Evolutionary conservation across 306 rosid species (phyloP), one percentile per base, ranked within the genome.

Genomic region (Ceratonia siliqua): DNA sequence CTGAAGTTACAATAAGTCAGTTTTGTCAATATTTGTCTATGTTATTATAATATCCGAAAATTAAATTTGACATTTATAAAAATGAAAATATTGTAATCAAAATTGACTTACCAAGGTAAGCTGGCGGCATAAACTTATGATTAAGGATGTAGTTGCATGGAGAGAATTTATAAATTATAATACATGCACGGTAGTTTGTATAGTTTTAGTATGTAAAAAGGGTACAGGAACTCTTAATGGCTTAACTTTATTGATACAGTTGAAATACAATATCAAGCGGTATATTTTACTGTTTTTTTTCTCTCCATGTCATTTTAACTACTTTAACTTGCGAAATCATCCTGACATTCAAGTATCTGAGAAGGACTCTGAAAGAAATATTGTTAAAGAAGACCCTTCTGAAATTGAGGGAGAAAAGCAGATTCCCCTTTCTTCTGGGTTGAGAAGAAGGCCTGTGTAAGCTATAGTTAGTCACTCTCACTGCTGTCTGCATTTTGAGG

Each of bases 401-500:
- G 82, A 78, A 57, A 63, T 71, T 39, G 91, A 84, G 78, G 85
- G 25, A 68, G 83, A 82, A 74, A 74, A 11, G 68, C 86, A 62
- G 49, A 27, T 59, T 24, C 82, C 82, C 42, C 83, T 81, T 77
- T 79, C 97, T 70, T 88, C 88, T 9, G 88, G 95, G 56, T 81
- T 90, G 65, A 88, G 99, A 84, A 90, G 95, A 80, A 88, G 96
- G 82, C 76, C 86, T 38, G 88, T 82, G 91, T 93, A 88, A 82
- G 89, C 72, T 61, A 24, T 48, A 39, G 55, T 68, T 75, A 57
- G 55, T 38, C 78, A 58, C 48, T 52, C 32, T 17, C 17, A 46
- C 63, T 27, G 73, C 75, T 68, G 18, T 62, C 27, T 68, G 17
- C 33, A 55, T 72, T 59, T 50, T 67, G 62, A 20, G 73, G 62